phyloP scores from a whole-genome alignment of 441 rosid species.

The Pelargonium australe region DNA sequence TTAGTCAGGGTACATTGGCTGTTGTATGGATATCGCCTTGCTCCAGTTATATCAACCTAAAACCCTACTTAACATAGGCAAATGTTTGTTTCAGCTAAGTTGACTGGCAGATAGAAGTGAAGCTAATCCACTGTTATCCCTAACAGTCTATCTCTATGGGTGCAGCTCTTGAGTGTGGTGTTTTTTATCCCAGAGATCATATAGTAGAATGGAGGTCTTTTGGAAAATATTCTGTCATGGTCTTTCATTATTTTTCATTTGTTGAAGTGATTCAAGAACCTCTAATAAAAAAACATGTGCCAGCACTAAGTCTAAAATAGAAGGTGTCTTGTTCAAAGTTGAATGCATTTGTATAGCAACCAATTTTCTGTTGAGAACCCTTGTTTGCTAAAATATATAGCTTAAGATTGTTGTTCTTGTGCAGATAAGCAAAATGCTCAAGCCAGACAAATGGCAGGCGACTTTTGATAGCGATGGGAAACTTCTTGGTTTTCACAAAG shows the following conservation, averaged over 20 bases:
- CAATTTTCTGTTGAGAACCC: too few species aligned
- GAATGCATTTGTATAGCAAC: not conserved
- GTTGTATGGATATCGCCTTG: too few species aligned
- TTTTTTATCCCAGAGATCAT: not conserved
- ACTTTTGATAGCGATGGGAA: conserved; percentile 74
- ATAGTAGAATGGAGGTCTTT: not conserved
- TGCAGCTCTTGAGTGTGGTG: not conserved
- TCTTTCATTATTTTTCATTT: conserved; percentile 1
- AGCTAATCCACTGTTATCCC: not conserved
- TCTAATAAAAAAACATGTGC: not conserved
- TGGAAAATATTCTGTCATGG: not conserved
- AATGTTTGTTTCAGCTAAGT: not conserved
- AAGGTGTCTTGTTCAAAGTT: not conserved
- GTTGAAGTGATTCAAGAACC: not conserved
- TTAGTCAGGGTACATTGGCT: too few species aligned
- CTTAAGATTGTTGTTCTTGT: conserved; percentile 16
- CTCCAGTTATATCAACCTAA: too few species aligned
- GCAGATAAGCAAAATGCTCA: conserved; percentile 80
- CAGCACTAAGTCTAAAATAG: not conserved
- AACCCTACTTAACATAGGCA: too few species aligned
- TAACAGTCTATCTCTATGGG: not conserved
- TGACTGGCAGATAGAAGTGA: not conserved
- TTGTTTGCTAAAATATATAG: not conserved
- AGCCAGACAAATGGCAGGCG: conserved; percentile 82
- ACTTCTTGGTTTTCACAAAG: conserved; percentile 73